These are phyloP conservation scores for Tylopilus rubrobrunneus DNA, from an alignment of 768 basidiomycete species.

Conservation along the genomic window DNA sequence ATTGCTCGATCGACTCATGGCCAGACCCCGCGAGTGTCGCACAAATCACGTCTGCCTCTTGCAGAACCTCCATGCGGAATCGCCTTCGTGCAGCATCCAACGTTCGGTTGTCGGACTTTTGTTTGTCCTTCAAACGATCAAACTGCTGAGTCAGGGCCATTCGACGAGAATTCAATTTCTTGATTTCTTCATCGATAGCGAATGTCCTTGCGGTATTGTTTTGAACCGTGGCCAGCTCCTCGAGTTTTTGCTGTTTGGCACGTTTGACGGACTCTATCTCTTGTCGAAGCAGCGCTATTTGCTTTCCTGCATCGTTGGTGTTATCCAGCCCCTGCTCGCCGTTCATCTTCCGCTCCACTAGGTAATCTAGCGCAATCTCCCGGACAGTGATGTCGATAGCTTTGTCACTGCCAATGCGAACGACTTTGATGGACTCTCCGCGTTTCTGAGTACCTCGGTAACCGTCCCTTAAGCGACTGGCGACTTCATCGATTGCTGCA, in stretches of 20 bases:
- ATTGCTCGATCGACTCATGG: conserved; percentile 75
- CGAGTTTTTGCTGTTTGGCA: conserved; percentile 53
- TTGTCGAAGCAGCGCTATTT: conserved; percentile 54
- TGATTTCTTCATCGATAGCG: conserved; percentile 69
- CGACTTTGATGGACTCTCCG: conserved; percentile 66
- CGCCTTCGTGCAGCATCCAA: conserved; percentile 77
- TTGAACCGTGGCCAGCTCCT: conserved; percentile 52
- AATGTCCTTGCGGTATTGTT: conserved; percentile 53
- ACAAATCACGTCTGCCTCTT: conserved; percentile 91
- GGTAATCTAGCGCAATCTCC: conserved; percentile 81
- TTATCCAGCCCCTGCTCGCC: conserved; percentile 34
- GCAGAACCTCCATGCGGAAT: conserved; percentile 69
- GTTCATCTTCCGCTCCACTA: conserved; percentile 76
- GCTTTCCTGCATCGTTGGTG: conserved; percentile 50
- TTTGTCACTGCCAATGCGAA: conserved; percentile 81
- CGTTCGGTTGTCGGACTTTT: conserved; percentile 76
- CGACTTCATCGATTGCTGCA: conserved; percentile 97
- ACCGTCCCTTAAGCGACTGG: conserved; percentile 80
- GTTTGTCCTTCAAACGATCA: conserved; percentile 77
- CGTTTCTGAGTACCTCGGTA: conserved; percentile 54
- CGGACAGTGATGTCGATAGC: conserved; percentile 75
- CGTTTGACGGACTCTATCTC: conserved; percentile 70
- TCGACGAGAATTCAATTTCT: conserved; percentile 59
- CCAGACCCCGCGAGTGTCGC: conserved; percentile 91
- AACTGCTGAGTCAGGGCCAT: conserved; percentile 63